These are phyloP conservation scores for Letharia columbiana DNA, from an alignment of 495 filamentous ascomycete genomes.

Conservation along the genomic window DNA sequence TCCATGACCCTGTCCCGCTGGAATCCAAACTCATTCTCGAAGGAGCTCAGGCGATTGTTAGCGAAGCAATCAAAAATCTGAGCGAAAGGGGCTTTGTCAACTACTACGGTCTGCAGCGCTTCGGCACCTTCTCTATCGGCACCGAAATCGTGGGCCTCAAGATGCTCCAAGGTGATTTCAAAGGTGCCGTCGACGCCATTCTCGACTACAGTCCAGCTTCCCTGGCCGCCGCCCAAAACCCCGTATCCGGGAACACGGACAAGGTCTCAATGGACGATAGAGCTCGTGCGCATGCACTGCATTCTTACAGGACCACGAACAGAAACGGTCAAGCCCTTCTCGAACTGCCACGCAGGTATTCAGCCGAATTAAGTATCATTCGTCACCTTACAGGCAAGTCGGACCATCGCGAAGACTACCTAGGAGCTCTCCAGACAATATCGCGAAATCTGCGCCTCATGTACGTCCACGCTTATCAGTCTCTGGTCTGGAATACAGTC, in stretches of 20 bases:
- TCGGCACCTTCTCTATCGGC: constrained; percentile 72
- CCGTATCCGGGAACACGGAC: constrained; percentile 26
- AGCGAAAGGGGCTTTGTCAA: constrained; percentile 75
- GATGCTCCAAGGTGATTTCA: constrained; percentile 71
- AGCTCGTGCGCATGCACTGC: constrained; percentile 64
- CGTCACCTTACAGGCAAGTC: constrained; percentile 49
- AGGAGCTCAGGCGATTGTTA: constrained; percentile 46
- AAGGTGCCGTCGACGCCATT: constrained; percentile 67
- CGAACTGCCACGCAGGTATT: constrained; percentile 69
- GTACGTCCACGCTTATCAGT: constrained; percentile 96
- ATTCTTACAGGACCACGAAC: constrained; percentile 55
- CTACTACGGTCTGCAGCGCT: constrained; percentile 92
- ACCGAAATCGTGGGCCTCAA: constrained; percentile 77
- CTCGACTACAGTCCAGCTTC: constrained; percentile 52
- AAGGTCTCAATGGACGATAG: constrained; percentile 62
- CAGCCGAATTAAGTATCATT: constrained; percentile 69
- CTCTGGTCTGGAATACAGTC: constrained; percentile 82
- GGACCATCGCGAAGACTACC: constrained; percentile 49
- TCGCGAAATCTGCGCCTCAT: constrained; percentile 73
- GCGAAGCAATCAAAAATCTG: constrained; percentile 45
- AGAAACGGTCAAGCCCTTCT: constrained; percentile 49
- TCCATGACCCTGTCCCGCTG: constrained; percentile 42
- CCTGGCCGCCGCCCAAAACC: constrained; percentile 36
- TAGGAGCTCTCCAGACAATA: constrained; percentile 69
- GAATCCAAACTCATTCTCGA: constrained; percentile 33